Conservation (phyloP, 2,329 filamentous ascomycete species). For the Epichloe uncinata region DNA sequence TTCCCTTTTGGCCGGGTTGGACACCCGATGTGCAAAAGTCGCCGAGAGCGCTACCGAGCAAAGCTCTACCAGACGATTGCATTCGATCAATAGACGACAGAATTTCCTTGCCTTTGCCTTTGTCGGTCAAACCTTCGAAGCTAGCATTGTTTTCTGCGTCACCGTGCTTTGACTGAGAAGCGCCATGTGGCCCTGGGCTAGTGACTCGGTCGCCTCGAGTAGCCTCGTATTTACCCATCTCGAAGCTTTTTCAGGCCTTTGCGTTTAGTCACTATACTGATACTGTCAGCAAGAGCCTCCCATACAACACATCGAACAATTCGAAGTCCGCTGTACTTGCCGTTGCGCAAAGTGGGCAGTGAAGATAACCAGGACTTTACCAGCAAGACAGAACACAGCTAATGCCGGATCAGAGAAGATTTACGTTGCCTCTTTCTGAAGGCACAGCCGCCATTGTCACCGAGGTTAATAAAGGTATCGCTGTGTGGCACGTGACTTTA, state of each 20-base stretch:
- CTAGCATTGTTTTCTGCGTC: not conserved
- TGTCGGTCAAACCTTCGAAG: not conserved
- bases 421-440: no score
- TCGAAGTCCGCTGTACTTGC: not conserved
- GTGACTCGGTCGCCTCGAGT: not conserved
- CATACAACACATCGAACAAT: no score
- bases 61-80: conserved; percentile 1
- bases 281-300: no score
- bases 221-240: not conserved
- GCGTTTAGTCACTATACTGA: not conserved
- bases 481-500: no score
- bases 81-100: not conserved
- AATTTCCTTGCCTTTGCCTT: conserved; percentile 8
- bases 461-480: no score
- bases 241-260: not conserved
- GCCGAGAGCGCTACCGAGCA: not conserved
- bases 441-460: no score
- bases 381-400: no score
- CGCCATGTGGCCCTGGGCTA: not conserved
- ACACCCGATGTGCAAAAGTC: not conserved
- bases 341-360: no score
- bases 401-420: no score
- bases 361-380: no score
- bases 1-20: conserved; percentile 8
- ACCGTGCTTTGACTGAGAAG: not conserved